Percentiles rank a stretch among this genome's conserved stretches.
These are phyloP conservation scores for Suillus cothurnatus DNA, from an alignment of 768 basidiomycete species.

Conservation along the genomic window DNA sequence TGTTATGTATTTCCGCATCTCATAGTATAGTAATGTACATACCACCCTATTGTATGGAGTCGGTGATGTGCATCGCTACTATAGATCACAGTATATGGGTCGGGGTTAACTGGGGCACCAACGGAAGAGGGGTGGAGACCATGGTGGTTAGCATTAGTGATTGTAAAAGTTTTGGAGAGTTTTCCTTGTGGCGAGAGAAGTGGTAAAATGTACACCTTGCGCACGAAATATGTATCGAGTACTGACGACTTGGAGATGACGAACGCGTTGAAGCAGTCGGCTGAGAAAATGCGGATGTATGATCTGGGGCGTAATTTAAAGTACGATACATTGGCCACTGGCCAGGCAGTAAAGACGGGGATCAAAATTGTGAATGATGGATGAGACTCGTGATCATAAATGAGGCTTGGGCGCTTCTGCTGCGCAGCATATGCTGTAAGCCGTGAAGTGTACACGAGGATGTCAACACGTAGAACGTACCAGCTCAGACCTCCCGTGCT, in stretches of 20 bases:
- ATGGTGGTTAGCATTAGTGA: not conserved
- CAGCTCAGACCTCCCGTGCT: not conserved
- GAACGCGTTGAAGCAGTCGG: not conserved
- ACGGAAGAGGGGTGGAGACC: not conserved
- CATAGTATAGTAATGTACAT: not conserved
- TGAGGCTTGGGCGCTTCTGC: not conserved
- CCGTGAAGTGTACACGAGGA: not conserved
- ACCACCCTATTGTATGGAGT: not conserved
- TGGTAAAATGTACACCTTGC: not conserved
- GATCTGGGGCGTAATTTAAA: not conserved
- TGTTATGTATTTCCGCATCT: not conserved
- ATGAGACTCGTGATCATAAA: not conserved
- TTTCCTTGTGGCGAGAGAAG: not conserved
- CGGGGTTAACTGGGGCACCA: not conserved
- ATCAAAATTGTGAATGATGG: not conserved
- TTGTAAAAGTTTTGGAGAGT: not conserved
- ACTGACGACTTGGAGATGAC: not conserved
- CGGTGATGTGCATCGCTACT: not conserved
- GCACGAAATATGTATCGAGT: not conserved
- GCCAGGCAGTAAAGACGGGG: not conserved
- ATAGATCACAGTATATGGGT: not conserved
- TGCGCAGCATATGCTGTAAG: not conserved
- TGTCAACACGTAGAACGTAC: not conserved
- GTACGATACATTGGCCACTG: not conserved
- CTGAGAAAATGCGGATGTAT: not conserved